These are phyloP conservation scores for Saksenaea oblongispora DNA, from an alignment of 371 early-diverging fungal species.

Conservation along the genomic window DNA sequence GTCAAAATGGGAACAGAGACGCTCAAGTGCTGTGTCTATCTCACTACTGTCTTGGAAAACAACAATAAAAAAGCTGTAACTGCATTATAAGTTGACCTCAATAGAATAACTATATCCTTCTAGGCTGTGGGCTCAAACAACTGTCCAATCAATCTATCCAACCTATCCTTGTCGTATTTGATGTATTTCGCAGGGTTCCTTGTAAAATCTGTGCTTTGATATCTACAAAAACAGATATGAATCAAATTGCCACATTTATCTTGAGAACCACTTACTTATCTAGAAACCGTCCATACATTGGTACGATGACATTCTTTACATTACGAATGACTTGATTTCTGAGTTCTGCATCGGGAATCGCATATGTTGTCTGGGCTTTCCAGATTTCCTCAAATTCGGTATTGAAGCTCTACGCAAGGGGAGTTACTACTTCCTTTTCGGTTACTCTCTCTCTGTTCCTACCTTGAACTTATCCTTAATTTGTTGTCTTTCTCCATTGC, in stretches of 20 bases:
- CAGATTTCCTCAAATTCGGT: constrained; percentile 78
- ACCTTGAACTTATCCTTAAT: constrained; percentile 85
- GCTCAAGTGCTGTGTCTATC: too few species aligned
- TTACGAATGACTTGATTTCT: constrained; percentile 73
- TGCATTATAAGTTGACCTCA: background rate
- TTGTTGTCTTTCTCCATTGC: constrained; percentile 66
- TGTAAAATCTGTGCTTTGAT: constrained; percentile 67
- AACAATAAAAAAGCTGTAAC: background rate
- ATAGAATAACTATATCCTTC: background rate
- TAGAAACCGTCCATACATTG: constrained; percentile 78
- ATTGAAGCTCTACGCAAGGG: constrained; percentile 65
- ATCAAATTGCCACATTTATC: constrained; percentile 10
- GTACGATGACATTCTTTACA: constrained; percentile 72
- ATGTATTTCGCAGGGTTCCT: constrained; percentile 86
- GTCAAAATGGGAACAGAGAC: too few species aligned
- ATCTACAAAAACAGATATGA: constrained; percentile 27
- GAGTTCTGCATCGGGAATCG: constrained; percentile 83
- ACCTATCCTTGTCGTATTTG: constrained; percentile 68
- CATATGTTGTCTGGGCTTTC: constrained; percentile 72
- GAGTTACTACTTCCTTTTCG: background rate
- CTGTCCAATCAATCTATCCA: constrained; percentile 68
- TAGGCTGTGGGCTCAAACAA: constrained; percentile 67
- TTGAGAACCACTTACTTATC: constrained; percentile 53
- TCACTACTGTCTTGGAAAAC: too few species aligned
- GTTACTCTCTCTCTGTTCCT: background rate